Base-by-base conservation (phyloP, 495 filamentous ascomycete species). In the Lentithecium fluviatile region DNA sequence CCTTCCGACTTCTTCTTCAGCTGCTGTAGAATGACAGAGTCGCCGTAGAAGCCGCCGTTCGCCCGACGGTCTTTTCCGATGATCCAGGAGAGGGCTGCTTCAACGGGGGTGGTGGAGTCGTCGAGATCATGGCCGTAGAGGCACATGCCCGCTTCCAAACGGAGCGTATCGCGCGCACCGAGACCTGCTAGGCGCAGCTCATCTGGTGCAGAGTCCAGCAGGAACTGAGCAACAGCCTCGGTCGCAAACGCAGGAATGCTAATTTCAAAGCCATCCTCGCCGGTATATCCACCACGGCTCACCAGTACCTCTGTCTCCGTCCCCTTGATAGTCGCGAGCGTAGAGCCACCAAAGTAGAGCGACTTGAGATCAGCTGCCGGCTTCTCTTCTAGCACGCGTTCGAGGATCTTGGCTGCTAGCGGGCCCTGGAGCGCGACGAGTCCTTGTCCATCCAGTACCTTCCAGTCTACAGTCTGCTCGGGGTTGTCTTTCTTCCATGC, bases 241-340 rank as follows among this genome's bases (percentile, higher is more conserved):
- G 83, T 80, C 49, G 85, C 78, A n/a, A 68, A 69, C 3, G 78
- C 77, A 0, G 86, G 84, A 60, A 96, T 86, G 32, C 88, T 91
- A 68, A 98, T 91, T 78, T 98, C 94, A 75, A 98, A 98, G 24
- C 94, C 94, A 71, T 98, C 94, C 76, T 98, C 94, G 55, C 94
- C 94, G 0, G 94, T 98, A 76, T 98, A 98, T 1, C 94, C 94
- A 11, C 87, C 93, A 42, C 94, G 82, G 63, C 88, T 91, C 65
- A 95, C 83, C 19, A 95, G 80, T 34, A 96, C 75, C 45, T 73
- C 68, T 29, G 73, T 72, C 56, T 61, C 58, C 1, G 55, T 56
- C 15, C 85, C 68, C 23, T 75, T 79, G 20, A 88, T 73, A 60
- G 77, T 74, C 17, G 85, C 73, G 57, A 77, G 79, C 46, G 80